Conservation (phyloP, 2,329 filamentous ascomycete species). For the Didymosphaeria variabile region DNA sequence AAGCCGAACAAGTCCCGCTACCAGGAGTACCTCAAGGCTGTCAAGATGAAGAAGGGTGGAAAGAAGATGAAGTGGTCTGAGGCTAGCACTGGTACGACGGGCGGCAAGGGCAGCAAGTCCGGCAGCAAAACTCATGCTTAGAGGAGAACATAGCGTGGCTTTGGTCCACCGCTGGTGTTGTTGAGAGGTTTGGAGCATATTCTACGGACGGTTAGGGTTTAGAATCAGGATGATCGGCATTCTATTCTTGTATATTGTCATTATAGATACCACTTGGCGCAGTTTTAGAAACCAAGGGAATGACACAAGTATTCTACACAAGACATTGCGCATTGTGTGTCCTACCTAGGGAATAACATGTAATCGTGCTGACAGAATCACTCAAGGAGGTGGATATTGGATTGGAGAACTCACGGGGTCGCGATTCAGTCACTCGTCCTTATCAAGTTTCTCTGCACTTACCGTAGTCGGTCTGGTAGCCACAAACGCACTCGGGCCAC, state of each 20-base stretch:
- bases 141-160: neutral
- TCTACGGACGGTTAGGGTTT: neutral
- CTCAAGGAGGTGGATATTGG: too few species aligned
- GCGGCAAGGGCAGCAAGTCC: neutral
- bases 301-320: too few species aligned
- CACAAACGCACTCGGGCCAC: too few species aligned
- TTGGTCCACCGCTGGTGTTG: neutral
- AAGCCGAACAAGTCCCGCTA: neutral
- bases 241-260: neutral
- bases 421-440: too few species aligned
- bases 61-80: constrained; percentile 10
- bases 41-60: constrained; percentile 6
- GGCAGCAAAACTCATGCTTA: neutral
- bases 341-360: too few species aligned
- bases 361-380: too few species aligned
- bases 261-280: neutral
- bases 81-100: neutral
- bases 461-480: too few species aligned
- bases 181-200: neutral
- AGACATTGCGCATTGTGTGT: too few species aligned
- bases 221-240: neutral
- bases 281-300: too few species aligned
- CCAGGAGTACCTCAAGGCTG: neutral
- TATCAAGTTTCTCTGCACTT: too few species aligned
- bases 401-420: too few species aligned